phyloP scores from a whole-genome alignment of 2,329 filamentous ascomycete species.

The Leptographium wingfieldii region DNA sequence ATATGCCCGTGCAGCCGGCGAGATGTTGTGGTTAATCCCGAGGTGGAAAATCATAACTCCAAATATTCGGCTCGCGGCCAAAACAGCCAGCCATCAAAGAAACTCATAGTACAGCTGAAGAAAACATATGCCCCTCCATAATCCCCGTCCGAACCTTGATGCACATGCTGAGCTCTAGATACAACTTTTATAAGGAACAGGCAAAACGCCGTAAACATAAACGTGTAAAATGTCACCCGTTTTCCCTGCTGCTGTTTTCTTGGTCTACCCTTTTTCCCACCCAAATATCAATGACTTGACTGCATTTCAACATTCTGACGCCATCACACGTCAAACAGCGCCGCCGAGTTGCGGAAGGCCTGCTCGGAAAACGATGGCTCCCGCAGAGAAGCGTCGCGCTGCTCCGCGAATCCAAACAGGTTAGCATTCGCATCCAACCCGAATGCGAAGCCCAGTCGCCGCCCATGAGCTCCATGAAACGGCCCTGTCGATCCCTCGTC shows the following conservation, averaged over 20 bases:
- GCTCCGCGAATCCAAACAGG: constrained; percentile 8
- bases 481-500: constrained; percentile 11
- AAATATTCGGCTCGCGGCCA: background rate
- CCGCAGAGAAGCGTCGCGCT: constrained; percentile 4
- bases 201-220: constrained; percentile 2
- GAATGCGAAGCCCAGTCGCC: constrained; percentile 13
- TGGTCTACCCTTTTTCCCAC: no score
- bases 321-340: constrained; percentile 9
- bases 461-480: constrained; percentile 18
- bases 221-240: background rate
- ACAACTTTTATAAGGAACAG: background rate
- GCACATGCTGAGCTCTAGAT: constrained; percentile 1
- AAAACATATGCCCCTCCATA: background rate
- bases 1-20: background rate
- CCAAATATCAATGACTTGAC: background rate
- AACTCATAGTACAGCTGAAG: background rate
- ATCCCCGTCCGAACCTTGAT: background rate
- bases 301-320: background rate
- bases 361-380: constrained; percentile 5
- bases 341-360: background rate
- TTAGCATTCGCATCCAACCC: constrained; percentile 5
- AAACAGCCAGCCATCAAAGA: background rate
- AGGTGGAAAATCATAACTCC: background rate
- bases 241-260: background rate
- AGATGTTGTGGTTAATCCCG: background rate